These are phyloP conservation scores for Rostrohypoxylon terebratum DNA, from an alignment of 495 filamentous ascomycete species.

Conservation along the genomic window DNA sequence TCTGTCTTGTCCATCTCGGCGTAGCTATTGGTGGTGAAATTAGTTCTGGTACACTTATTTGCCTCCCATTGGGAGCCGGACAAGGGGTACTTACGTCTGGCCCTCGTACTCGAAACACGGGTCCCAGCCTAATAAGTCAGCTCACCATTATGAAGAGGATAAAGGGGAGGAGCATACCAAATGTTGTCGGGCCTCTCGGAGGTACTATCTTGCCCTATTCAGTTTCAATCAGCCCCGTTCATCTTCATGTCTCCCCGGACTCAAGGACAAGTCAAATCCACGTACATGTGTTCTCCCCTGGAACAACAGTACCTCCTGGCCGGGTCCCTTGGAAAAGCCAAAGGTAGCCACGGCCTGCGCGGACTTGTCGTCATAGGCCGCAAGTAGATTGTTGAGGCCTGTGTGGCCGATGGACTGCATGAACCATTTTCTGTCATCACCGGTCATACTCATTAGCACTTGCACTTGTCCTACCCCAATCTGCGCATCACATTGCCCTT, in stretches of 20 bases:
- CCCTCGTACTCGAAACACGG: slow-evolving; percentile 95
- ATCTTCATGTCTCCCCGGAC: background rate
- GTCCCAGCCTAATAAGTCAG: slow-evolving; percentile 79
- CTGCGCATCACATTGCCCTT: too few species aligned
- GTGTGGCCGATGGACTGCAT: slow-evolving; percentile 81
- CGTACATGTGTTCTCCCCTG: slow-evolving; percentile 79
- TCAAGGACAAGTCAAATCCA: slow-evolving; percentile 19
- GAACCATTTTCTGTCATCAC: slow-evolving; percentile 83
- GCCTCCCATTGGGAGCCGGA: background rate
- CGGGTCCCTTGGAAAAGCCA: slow-evolving; percentile 87
- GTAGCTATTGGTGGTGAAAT: slow-evolving; percentile 60
- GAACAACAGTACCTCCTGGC: slow-evolving; percentile 86
- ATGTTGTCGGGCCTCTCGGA: slow-evolving; percentile 77
- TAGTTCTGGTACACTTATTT: slow-evolving; percentile 10
- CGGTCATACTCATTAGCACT: slow-evolving; percentile 12
- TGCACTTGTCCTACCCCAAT: background rate
- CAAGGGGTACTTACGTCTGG: slow-evolving; percentile 73
- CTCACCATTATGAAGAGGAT: slow-evolving; percentile 16
- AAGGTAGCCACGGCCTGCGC: slow-evolving; percentile 97
- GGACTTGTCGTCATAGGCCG: slow-evolving; percentile 87
- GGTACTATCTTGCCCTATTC: slow-evolving; percentile 77
- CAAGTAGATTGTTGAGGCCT: slow-evolving; percentile 90
- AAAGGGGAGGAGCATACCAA: slow-evolving; percentile 70
- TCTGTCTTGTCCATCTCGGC: slow-evolving; percentile 94
- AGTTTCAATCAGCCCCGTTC: slow-evolving; percentile 14